Evolutionary conservation across 306 rosid genomes (phyloP).

Genomic region (Cicer bijugum): DNA sequence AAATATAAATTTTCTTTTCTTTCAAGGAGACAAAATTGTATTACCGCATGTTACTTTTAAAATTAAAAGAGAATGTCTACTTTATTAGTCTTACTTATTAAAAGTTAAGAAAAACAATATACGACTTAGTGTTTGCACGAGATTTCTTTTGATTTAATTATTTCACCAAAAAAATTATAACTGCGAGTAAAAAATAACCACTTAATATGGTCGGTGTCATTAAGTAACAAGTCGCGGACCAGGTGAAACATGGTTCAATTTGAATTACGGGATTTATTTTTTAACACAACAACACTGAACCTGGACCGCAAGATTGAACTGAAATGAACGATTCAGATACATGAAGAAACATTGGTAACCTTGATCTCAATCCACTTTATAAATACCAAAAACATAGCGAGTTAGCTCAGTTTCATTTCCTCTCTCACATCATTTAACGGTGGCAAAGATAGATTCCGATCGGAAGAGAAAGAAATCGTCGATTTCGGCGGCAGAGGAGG

Average conservation of each 20-base stretch:
- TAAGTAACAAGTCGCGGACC: too few relatives aligned
- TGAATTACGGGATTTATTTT: too few relatives aligned
- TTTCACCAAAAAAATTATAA: too few relatives aligned
- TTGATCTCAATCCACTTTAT: slow-evolving; percentile 15
- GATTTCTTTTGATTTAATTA: too few relatives aligned
- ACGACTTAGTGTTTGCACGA: neutral
- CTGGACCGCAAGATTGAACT: slow-evolving; percentile 24
- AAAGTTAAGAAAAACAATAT: neutral
- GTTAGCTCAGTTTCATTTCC: neutral
- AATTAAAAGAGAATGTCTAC: too few relatives aligned
- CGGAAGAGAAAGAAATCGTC: slow-evolving; percentile 79
- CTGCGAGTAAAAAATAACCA: too few relatives aligned
- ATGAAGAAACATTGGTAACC: neutral
- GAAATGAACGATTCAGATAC: slow-evolving; percentile 40
- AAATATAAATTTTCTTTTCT: too few relatives aligned
- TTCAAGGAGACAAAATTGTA: too few relatives aligned
- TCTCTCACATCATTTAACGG: neutral
- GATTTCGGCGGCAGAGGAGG: slow-evolving; percentile 55
- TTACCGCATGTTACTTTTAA: too few relatives aligned
- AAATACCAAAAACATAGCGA: neutral
- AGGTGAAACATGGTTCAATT: too few relatives aligned
- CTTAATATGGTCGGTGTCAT: too few relatives aligned
- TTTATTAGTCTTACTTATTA: too few relatives aligned
- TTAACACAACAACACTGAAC: neutral
- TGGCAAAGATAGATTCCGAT: slow-evolving; percentile 77